phyloP scores from a whole-genome alignment of 306 rosid species.

The Vicia sativa region DNA sequence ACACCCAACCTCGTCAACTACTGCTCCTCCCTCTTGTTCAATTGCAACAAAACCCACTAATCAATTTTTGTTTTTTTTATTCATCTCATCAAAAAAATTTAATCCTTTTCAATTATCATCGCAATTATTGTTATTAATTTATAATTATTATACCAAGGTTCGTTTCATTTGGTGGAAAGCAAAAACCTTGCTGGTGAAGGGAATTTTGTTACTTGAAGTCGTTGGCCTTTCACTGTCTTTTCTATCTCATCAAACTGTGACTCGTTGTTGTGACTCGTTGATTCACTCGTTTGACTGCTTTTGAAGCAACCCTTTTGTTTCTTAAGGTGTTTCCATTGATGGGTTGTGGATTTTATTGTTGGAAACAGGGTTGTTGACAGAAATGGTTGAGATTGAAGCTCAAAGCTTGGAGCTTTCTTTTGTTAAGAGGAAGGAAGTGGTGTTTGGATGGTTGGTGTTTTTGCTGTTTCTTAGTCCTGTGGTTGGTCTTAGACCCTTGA shows the following conservation, averaged over 20 bases:
- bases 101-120: neutral
- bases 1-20: conserved; percentile 41
- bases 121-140: conserved; percentile 9
- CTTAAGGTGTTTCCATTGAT: conserved; percentile 50
- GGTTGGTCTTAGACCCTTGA: conserved; percentile 78
- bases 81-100: neutral
- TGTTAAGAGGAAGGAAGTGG: conserved; percentile 41
- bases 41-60: neutral
- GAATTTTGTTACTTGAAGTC: conserved; percentile 41
- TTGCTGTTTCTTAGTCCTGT: conserved; percentile 60
- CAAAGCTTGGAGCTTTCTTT: conserved; percentile 44
- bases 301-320: conserved; percentile 70
- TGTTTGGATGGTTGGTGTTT: conserved; percentile 50
- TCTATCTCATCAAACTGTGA: conserved; percentile 53
- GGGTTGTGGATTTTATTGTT: conserved; percentile 47
- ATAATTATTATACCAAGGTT: conserved; percentile 11
- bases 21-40: conserved; percentile 3
- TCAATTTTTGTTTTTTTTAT: neutral
- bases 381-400: conserved; percentile 57
- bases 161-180: conserved; percentile 38
- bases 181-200: conserved; percentile 41
- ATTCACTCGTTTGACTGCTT: conserved; percentile 65
- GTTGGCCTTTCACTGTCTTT: conserved; percentile 81
- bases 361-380: conserved; percentile 41
- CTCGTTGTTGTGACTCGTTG: conserved; percentile 49